Evolutionary conservation across 2,329 filamentous ascomycete genomes (phyloP), one percentile per base, ranked within the genome.

Genomic region (Cladosporium halotolerans): DNA sequence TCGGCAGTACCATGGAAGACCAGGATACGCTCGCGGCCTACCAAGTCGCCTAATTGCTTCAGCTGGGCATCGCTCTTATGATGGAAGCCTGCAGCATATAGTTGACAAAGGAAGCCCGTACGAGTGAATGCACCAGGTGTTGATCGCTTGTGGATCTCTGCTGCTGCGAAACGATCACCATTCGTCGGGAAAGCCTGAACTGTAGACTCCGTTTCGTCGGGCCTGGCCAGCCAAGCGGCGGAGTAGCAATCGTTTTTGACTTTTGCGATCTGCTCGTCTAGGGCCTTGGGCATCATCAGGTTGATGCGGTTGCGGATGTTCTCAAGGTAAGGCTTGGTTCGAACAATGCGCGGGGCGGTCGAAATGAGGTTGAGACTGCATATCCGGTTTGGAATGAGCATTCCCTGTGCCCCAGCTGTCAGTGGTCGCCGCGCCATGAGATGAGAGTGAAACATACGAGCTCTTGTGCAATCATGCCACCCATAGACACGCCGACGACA

Each of bases 391-490:
- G 76, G 76, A 19, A 76, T 73, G n/a, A 74, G 66, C 33, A 67
- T 56, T 18, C 55, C 63, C 64, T 66, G 41, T 31, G 2, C 3
- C n/a, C 8, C 13, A 14, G 36, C 11, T 45, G 42, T 45, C 14
- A 52, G 43, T 39, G 36, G 31, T 19, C 4, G 48, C 33, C 16
- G 23, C 3, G 32, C n/a, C 14, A 28, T 9, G 10, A 16, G 14
- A n/a, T 14, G 39, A 3, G 36, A 19, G 10, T 18, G 32, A 33
- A 52, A 65, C 71, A 63, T 68, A 77, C 79, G 3, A 96, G 65
- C 72, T 96, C 90, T 70, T 95, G 90, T 2, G 88, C 82, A 62
- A 96, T 92, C 90, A 96, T 95, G 64, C 90, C 89, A 58, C 89
- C 89, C 79, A 95, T 87, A 55, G 85, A 89, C 59, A 92, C 83